Base-by-base conservation (phyloP, 176 grass and related monocot genomes). In the Avena sativa region DNA sequence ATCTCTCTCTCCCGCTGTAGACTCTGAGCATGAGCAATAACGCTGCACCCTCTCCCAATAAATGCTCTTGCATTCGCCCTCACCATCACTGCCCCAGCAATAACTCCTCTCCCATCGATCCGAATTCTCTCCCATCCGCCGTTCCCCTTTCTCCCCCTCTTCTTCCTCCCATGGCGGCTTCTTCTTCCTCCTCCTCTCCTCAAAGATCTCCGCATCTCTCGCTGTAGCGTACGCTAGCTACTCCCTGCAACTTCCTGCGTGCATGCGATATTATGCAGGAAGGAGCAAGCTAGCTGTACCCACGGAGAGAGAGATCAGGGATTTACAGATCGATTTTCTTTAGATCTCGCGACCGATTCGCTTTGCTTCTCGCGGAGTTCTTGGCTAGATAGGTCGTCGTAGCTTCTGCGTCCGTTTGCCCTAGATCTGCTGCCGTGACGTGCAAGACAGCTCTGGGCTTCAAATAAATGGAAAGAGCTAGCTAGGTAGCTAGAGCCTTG, bases 11-110 rank as follows among this genome's bases (percentile, higher is more conserved):
- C 11, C 11, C 9, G 6, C 55, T 57, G 55, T 57, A 57, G 55
- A 1, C 62, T 44, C 56, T 77, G 21, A 63, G 67, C 62, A 73
- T 26, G 59, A 88, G 89, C 81, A 91, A 88, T 91, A 88, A 91
- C 86, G 81, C 86, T 85, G 81, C 86, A 84, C 86, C 86, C 57
- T 85, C 87, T 89, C 87, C 81, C 95, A 93, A 98, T 98, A 98
- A 98, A 98, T 98, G 95, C 95, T 78, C 70, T 93, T 93, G 95
- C 93, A 98, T 91, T 92, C 90, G 87, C 96, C 89, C 96, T 92
- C 96, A 86, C 83, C 90, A 88, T 87, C 91, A 43, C 67, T 70
- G 67, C 67, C 88, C 87, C 86, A 74, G 96, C 96, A 95, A 91
- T 98, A 89, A 98, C 93, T 98, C 91, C 91, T 82, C 78, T 85